phyloP scores from a whole-genome alignment of 495 filamentous ascomycete genomes.

The Penicillium lagena region DNA sequence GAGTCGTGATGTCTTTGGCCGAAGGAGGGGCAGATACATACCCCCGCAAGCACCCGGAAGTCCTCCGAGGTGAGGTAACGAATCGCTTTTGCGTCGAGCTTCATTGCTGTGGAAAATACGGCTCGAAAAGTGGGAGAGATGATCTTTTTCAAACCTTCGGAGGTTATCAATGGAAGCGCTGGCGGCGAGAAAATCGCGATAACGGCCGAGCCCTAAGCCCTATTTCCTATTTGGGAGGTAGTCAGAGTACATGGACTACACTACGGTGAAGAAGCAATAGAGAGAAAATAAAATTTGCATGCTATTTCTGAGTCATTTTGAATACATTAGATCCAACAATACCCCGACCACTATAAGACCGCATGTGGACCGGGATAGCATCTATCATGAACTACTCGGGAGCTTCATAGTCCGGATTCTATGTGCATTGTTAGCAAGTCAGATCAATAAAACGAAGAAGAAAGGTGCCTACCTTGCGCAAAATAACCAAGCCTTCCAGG shows the following conservation, averaged over 20 bases:
- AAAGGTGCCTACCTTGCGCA: conserved; percentile 77
- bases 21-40: conserved; percentile 37
- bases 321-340: conserved; percentile 35
- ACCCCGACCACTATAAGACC: conserved; percentile 14
- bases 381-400: conserved; percentile 26
- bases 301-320: conserved; percentile 32
- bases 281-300: conserved; percentile 16
- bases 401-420: conserved; percentile 52
- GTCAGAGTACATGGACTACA: not conserved
- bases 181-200: conserved; percentile 26
- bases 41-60: conserved; percentile 90
- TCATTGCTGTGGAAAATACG: conserved; percentile 49
- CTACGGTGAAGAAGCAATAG: conserved; percentile 1
- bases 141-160: conserved; percentile 6
- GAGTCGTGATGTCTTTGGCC: not conserved
- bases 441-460: not conserved
- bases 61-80: conserved; percentile 89
- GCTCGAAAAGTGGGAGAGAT: conserved; percentile 2
- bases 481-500: conserved; percentile 89
- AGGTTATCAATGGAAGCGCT: conserved; percentile 4
- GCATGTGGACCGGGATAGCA: conserved; percentile 9
- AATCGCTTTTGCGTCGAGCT: conserved; percentile 84
- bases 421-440: conserved; percentile 18
- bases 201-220: conserved; percentile 38
- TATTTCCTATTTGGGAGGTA: conserved; percentile 28